Percentiles rank a stretch among this genome's conserved stretches.
phyloP scores from a whole-genome alignment of 441 rosid species.

The Geranium incanum region DNA sequence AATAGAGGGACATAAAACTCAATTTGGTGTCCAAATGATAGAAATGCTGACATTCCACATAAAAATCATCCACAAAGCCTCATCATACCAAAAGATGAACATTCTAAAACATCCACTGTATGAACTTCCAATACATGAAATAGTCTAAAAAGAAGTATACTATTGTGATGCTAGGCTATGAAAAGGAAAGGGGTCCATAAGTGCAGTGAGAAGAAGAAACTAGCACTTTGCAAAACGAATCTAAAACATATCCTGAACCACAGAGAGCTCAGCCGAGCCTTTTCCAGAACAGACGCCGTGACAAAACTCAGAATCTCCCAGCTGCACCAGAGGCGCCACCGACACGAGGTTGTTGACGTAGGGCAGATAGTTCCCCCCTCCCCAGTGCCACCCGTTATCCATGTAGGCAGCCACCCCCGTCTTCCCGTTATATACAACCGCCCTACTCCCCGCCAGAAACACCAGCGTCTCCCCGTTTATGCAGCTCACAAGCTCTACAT shows the following conservation, averaged over 20 bases:
- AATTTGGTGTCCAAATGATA: no score
- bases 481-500: constrained; percentile 20
- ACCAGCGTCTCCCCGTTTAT: constrained; percentile 24
- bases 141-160: no score
- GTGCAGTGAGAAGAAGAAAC: no score
- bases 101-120: no score
- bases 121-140: no score
- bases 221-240: neutral
- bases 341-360: constrained; percentile 33
- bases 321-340: neutral
- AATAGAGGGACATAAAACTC: no score
- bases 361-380: constrained; percentile 26
- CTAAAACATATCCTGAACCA: neutral
- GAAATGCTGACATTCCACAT: no score
- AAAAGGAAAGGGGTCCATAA: no score
- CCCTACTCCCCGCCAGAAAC: constrained; percentile 10
- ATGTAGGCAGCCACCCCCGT: constrained; percentile 9
- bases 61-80: no score
- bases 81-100: no score
- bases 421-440: constrained; percentile 17
- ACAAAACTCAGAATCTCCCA: neutral
- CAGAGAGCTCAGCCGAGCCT: neutral
- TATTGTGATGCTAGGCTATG: no score
- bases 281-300: neutral
- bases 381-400: neutral